Evolutionary conservation across 768 basidiomycete genomes (phyloP).

Genomic region (Phlebiopsis gigantea): DNA sequence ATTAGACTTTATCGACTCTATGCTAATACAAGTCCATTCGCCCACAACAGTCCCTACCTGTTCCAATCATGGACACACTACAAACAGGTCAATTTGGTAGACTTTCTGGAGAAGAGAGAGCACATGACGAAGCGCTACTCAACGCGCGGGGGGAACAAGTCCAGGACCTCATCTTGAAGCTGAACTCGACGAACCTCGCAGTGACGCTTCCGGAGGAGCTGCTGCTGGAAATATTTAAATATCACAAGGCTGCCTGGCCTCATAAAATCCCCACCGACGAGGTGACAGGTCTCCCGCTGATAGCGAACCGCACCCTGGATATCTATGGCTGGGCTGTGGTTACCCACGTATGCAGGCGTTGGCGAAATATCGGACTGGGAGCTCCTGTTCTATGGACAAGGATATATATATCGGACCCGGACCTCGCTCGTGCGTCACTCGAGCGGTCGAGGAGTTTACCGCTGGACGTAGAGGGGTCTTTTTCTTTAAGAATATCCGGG

Average conservation of each 20-base stretch:
- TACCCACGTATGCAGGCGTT: conserved; percentile 12
- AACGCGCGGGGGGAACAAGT: too few species aligned
- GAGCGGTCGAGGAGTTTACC: not conserved
- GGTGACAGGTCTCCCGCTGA: not conserved
- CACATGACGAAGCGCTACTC: too few species aligned
- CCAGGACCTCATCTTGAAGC: too few species aligned
- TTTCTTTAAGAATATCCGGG: not conserved
- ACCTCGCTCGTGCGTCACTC: not conserved
- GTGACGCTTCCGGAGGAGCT: not conserved
- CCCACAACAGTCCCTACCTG: too few species aligned
- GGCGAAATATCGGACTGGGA: conserved; percentile 5
- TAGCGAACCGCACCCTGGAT: not conserved
- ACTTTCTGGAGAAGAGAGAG: too few species aligned
- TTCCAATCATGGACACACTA: too few species aligned
- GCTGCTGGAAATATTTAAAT: not conserved
- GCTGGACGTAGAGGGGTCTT: not conserved
- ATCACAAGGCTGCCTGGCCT: not conserved
- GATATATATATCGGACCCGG: not conserved
- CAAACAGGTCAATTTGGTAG: too few species aligned
- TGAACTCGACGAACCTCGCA: not conserved
- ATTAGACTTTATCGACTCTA: too few species aligned
- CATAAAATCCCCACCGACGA: not conserved
- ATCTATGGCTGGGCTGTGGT: conserved; percentile 2
- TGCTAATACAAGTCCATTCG: too few species aligned
- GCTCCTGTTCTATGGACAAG: conserved; percentile 3